Evolutionary conservation across 768 basidiomycete genomes (phyloP), one percentile per base, ranked within the genome.

Genomic region (Kwoniella sp.): DNA sequence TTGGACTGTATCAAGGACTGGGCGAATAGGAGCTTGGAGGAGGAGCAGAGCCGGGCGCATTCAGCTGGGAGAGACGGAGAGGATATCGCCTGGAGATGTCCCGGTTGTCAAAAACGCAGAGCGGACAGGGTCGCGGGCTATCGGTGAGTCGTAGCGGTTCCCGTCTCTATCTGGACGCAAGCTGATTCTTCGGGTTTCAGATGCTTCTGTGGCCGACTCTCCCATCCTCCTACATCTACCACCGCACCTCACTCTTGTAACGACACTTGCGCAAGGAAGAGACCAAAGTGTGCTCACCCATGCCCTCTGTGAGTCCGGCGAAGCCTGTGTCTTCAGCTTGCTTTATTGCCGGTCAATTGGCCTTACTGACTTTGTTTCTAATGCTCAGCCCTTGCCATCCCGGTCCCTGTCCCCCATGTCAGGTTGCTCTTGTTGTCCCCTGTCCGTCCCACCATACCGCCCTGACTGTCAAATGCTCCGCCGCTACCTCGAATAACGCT

Each of bases 351-450:
- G n/a, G n/a, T n/a, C n/a, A n/a, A n/a, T n/a, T n/a, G n/a, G n/a
- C n/a, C 13, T 8, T 37, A 24, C 19, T 54, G 26, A 36, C 25
- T 4, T 22, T 9, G 24, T 6, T 37, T 27, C 9, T 47, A 4
- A 21, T n/a, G 26, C 33, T 21, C 30, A 72, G 74, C 22, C 60
- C 83, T 15, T 98, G 95, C 73, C 95, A 97, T 77, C 95, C 96
- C 0, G 96, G 95, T 0, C 96, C 95, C 0, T 99, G 96, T 80
- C 94, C 94, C 0, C 92, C 92, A 0, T 99, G 96, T 74, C 85
- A 87, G 65, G 85, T 95, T 12, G 90, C 89, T 5, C 86, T 89
- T 0, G 84, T 86, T 47, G 80, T 87, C n/a, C 82, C 84, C 1
- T 99, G 96, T 76, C 87, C 90, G 55, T 97, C 93, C 67, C 85